These are phyloP conservation scores for Penicillium aurantiogriseum DNA, from an alignment of 2,329 filamentous ascomycete genomes.

Conservation along the genomic window DNA sequence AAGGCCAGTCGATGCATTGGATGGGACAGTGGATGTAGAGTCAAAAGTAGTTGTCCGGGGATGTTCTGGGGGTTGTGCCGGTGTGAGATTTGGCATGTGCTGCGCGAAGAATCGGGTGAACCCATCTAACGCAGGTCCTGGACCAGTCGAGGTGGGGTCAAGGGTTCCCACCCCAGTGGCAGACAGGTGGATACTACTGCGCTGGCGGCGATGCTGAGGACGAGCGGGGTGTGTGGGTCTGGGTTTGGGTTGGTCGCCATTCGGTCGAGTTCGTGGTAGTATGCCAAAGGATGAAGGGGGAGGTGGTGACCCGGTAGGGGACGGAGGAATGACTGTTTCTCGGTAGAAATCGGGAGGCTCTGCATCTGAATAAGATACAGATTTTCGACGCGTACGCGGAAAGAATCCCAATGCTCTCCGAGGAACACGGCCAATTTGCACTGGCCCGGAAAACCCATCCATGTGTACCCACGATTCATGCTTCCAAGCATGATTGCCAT, in stretches of 20 bases:
- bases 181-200: conserved; percentile 61
- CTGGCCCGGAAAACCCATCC: conserved; percentile 66
- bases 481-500: conserved; percentile 70
- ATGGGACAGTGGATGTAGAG: conserved; percentile 32
- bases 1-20: conserved; percentile 50
- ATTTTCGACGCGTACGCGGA: conserved; percentile 86
- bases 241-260: conserved; percentile 32
- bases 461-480: conserved; percentile 88
- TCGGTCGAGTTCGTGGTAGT: conserved; percentile 29
- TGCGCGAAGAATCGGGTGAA: conserved; percentile 81
- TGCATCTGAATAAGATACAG: conserved; percentile 61
- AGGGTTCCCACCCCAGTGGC: conserved; percentile 88
- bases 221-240: conserved; percentile 20
- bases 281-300: conserved; percentile 28
- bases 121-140: conserved; percentile 77
- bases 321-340: conserved; percentile 31
- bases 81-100: conserved; percentile 75
- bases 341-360: conserved; percentile 40
- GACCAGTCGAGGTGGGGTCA: conserved; percentile 50
- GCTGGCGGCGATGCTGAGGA: conserved; percentile 41
- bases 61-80: conserved; percentile 60
- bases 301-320: conserved; percentile 27
- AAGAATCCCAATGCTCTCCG: conserved; percentile 84
- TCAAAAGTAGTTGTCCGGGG: conserved; percentile 37
- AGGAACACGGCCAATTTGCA: conserved; percentile 83